Base-by-base conservation (phyloP, 768 basidiomycete genomes). In the Suillus paluster region DNA sequence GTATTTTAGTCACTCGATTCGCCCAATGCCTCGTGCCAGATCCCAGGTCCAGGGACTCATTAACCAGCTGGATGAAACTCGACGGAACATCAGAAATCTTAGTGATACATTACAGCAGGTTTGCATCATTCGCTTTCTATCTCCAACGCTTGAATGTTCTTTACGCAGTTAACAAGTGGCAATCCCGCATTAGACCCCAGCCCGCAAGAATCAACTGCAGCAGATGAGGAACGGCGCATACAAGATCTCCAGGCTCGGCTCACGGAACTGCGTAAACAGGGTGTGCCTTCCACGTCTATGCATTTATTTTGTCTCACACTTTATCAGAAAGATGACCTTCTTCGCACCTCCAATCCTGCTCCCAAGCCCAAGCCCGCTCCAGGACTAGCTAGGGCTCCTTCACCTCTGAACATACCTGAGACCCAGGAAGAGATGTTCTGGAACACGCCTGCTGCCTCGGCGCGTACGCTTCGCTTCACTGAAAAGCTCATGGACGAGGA, bases 401-500 rank as follows among this genome's bases (percentile, higher is more conserved):
- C 68, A 50, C 68, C 64, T 56, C 65, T 68, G 53, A 67, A 67
- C 23, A 64, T 17, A 33, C 55, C 57, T 53, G 78, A 73, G 68
- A 78, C 62, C 11, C 77, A 82, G 30, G 88, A 89, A 69, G 82
- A 86, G 41, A 79, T 78, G 45, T 87, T 89, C 68, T 90, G 88
- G 87, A 82, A 80, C 34, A 87, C 88, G 1, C 86, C 88, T 8
- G 77, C 73, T 39, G 81, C 81, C 3, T 68, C 74, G 4, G 83
- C 81, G 15, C 86, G 87, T 42, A 84, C 84, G 0, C 77, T 91
- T 15, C 84, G 82, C 57, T 90, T 92, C 64, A 82, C 82, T 1
- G 85, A 87, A 44, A 86, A 86, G 62, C 78, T 86, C 15, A 76
- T 86, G 70, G 83, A 90, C 64, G 90, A 91, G 65, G 76, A 85